Evolutionary conservation across 176 grass and related monocot genomes (phyloP), one percentile per base, ranked within the genome.

Genomic region (Triticum urartu): DNA sequence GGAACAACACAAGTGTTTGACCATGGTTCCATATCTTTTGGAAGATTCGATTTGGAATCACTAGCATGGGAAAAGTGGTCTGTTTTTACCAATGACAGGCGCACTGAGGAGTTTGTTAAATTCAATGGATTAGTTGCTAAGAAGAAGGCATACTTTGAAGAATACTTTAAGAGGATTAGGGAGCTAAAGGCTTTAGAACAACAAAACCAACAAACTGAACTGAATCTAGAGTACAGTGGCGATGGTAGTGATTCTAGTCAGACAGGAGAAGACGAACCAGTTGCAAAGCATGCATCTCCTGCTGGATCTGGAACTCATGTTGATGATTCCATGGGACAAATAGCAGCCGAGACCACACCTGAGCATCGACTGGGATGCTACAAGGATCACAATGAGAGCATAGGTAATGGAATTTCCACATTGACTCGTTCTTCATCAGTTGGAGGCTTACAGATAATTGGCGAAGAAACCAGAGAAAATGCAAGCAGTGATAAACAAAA

Each of bases 11-110:
- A 91, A 88, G 84, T 99, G 87, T 91, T 99, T 83, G 89, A 92
- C 80, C 97, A 98, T 54, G 97, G 97, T 59, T 99, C 97, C 60
- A 91, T 99, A 90, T 99, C 97, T 76, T 99, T 99, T 88, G 97
- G 97, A 89, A 94, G 91, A 91, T 99, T 99, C 80, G 92, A 95
- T 64, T 77, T 92, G 36, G 97, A 99, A 87, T 92, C 97, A 10
- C 76, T 99, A 60, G 91, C 91, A 69, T 99, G 97, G 94, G 97
- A 99, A 81, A 99, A 92, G 64, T 94, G 94, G 90, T 99, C 97
- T 63, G 97, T 99, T 33, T 98, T 99, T 86, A 85, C 93, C 78
- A 93, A 96, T 47, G 92, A 99, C 52, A 92, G 90, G 73, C 94
- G 94, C 24, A 92, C 95, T 45, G 97, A 99, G 79, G 97, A 99